A percentile compares a stretch with the other conserved stretches of the same genome.
Evolutionary conservation across 192 early-diverging fungal genomes (phyloP).

Genomic region (Pilaira anomala): DNA sequence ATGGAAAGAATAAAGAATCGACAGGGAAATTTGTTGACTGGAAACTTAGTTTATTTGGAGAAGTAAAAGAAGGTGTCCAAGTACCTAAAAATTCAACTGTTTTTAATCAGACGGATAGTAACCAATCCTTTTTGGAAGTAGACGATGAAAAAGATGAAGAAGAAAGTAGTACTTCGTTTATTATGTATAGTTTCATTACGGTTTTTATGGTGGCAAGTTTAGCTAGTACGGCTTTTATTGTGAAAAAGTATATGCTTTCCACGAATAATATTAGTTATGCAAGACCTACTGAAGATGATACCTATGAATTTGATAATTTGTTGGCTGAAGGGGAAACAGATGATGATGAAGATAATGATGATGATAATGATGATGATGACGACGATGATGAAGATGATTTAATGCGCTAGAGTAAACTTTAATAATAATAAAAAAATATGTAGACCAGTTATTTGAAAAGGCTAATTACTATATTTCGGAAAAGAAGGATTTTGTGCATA

Average conservation of each 20-base stretch:
- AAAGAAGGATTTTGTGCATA: no score
- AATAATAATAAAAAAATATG: no score
- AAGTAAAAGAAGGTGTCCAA: conserved; percentile 24
- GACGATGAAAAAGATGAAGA: background rate
- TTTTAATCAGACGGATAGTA: no score
- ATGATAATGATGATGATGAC: background rate
- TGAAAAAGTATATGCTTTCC: conserved; percentile 7
- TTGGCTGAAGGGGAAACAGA: background rate
- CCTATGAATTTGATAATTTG: conserved; percentile 15
- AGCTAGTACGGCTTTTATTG: conserved; percentile 4
- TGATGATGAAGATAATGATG: background rate
- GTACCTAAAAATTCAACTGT: background rate
- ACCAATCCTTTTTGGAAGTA: no score
- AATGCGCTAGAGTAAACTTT: no score
- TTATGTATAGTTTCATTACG: background rate
- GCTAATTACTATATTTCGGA: no score
- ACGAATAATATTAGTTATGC: no score
- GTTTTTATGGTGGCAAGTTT: conserved; percentile 3
- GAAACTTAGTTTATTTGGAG: conserved; percentile 68
- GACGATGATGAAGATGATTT: no score
- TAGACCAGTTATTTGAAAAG: no score
- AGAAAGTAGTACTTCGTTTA: background rate
- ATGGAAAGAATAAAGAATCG: conserved; percentile 50
- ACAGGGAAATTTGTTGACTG: conserved; percentile 63
- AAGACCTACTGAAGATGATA: background rate